Base-by-base conservation (phyloP, 805 yeast species). In the Pichia membranifaciens region DNA sequence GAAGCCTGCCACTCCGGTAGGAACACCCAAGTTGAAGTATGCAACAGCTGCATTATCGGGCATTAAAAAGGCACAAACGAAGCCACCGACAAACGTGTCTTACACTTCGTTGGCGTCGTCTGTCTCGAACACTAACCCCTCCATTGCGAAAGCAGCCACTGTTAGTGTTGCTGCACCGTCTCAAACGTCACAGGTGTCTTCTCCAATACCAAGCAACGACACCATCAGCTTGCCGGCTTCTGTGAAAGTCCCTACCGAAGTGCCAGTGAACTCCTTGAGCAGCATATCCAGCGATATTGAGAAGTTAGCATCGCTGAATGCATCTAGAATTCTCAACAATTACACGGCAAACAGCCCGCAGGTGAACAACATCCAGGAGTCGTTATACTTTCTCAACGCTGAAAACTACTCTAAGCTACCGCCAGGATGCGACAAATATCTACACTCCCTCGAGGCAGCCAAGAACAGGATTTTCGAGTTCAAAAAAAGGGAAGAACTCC, bases 1-100 rank as follows among this genome's bases (percentile, higher is more conserved):
- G 22, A 58, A 58, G 41, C 63, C 63, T 8, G 58, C 64, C 4
- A 60, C 62, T 21, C 59, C 64, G 31, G 60, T 60, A 38, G 60
- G 64, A 17, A 64, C 75, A 1, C 74, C 75, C n/a, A 69, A 64
- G 57, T 58, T 72, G 48, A 62, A 65, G 39, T 65, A 68, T 45
- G 64, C 65, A 16, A 56, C 65, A 22, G 60, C 64, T 9, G 65
- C 64, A 8, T 47, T 58, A 9, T 52, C 65, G 8, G 57, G 58
- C 12, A 58, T 60, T 13, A 51, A 61, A 22, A 49, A 45, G 20
- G 18, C 44, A 17, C 16, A 6, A 12, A 12, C 38, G 6, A 21
- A 54, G 17, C 42, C 48, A 10, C 50, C 52, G 4, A 32, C 43
- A 7, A 12, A 44, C 12, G 38, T 45, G 22, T 40, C 51, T 25